Conservation (phyloP, 2,329 filamentous ascomycete species). For the Fusarium foetens region DNA sequence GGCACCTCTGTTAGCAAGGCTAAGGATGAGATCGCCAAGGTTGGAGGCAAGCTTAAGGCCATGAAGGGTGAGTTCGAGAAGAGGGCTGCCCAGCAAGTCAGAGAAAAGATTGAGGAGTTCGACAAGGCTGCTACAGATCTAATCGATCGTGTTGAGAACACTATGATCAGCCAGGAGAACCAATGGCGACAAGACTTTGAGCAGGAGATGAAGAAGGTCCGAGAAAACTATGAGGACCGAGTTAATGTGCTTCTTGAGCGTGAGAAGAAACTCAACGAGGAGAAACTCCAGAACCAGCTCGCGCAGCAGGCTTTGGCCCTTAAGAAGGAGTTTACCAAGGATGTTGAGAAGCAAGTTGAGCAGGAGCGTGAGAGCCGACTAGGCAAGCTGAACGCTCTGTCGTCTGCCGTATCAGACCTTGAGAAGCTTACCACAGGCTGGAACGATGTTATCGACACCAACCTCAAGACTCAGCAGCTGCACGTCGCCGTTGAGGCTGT, state of each 20-base stretch:
- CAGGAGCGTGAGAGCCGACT: constrained; percentile 87
- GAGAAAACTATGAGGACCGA: constrained; percentile 81
- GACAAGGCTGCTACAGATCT: constrained; percentile 88
- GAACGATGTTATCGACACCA: constrained; percentile 90
- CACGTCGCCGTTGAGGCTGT: constrained; percentile 96
- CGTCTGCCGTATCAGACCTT: constrained; percentile 80
- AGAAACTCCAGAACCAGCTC: constrained; percentile 84
- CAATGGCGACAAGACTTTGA: constrained; percentile 90
- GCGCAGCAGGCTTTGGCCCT: constrained; percentile 90
- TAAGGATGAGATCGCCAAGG: constrained; percentile 81
- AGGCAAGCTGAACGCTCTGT: constrained; percentile 84
- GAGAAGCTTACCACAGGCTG: constrained; percentile 89
- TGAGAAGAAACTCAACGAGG: constrained; percentile 82
- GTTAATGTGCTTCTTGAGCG: constrained; percentile 82
- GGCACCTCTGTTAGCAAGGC: constrained; percentile 82
- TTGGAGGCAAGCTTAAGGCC: constrained; percentile 80
- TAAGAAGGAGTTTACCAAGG: constrained; percentile 83
- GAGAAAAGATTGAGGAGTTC: constrained; percentile 78
- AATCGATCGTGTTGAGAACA: constrained; percentile 85
- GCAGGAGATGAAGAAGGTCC: constrained; percentile 82
- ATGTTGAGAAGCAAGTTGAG: constrained; percentile 86
- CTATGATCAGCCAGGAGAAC: constrained; percentile 82
- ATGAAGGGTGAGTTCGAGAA: constrained; percentile 76
- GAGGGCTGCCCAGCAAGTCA: constrained; percentile 79
- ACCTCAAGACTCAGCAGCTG: constrained; percentile 93